Percentiles rank a stretch among this genome's conserved stretches.
Conservation (phyloP, 2,329 filamentous ascomycete genomes). For the Aspergillus tanneri region DNA sequence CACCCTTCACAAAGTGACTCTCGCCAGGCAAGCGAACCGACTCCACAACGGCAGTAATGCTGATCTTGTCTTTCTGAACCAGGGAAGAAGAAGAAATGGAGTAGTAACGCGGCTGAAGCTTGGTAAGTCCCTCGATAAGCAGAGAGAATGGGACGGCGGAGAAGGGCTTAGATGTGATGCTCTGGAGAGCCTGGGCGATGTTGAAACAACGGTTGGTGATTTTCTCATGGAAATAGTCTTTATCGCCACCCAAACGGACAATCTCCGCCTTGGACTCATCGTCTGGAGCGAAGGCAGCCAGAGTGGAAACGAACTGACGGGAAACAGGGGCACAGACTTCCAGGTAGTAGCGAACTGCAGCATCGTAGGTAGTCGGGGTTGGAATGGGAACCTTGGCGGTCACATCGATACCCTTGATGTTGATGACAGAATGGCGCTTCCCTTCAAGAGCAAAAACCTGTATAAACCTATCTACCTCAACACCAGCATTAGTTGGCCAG, state of each 20-base stretch:
- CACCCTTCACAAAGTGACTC: constrained; percentile 79
- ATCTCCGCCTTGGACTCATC: constrained; percentile 85
- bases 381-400: constrained; percentile 98
- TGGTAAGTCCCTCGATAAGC: constrained; percentile 88
- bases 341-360: constrained; percentile 90
- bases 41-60: constrained; percentile 93
- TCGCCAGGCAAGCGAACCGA: constrained; percentile 74
- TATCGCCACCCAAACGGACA: constrained; percentile 83
- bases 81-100: constrained; percentile 97
- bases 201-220: constrained; percentile 80
- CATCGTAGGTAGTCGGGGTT: constrained; percentile 93
- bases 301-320: constrained; percentile 84
- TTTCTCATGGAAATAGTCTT: constrained; percentile 90
- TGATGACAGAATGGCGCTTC: constrained; percentile 80
- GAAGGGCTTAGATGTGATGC: constrained; percentile 74
- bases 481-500: constrained; percentile 94
- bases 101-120: constrained; percentile 97
- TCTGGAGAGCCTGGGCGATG: constrained; percentile 79
- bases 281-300: constrained; percentile 85
- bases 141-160: constrained; percentile 85
- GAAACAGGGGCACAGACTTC: constrained; percentile 95
- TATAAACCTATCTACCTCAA: constrained; percentile 87
- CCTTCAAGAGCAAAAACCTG: constrained; percentile 70
- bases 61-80: constrained; percentile 91
- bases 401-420: constrained; percentile 85